Evolutionary conservation across 1,139 yeast genomes (phyloP).

Genomic region (Kodamaea arcana): DNA sequence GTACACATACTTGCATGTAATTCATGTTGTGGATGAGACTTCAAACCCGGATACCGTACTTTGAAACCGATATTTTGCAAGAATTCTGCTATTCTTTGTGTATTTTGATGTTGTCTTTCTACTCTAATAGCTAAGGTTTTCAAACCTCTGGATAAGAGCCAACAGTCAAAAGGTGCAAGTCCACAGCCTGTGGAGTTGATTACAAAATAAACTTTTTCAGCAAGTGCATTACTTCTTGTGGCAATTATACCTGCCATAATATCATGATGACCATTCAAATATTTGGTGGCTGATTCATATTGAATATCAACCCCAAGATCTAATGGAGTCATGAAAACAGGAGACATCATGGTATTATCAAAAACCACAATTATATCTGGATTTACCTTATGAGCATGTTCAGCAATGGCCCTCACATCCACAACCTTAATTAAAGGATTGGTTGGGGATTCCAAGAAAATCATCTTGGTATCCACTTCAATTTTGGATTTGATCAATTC

Average conservation of each 20-base stretch:
- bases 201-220: constrained; percentile 67
- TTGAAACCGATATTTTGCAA: constrained; percentile 57
- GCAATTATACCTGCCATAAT: constrained; percentile 93
- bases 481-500: constrained; percentile 54
- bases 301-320: constrained; percentile 86
- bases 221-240: constrained; percentile 57
- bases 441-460: constrained; percentile 85
- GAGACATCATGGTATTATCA: constrained; percentile 96
- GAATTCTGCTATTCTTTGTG: constrained; percentile 69
- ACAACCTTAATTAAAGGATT: constrained; percentile 87
- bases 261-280: constrained; percentile 90
- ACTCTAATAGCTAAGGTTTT: constrained; percentile 81
- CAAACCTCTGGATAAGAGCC: constrained; percentile 83
- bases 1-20: constrained; percentile 72
- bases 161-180: constrained; percentile 83
- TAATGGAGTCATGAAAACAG: constrained; percentile 77
- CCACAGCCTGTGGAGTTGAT: constrained; percentile 92
- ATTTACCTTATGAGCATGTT: constrained; percentile 60
- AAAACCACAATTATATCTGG: constrained; percentile 76
- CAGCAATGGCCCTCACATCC: constrained; percentile 65
- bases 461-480: constrained; percentile 58
- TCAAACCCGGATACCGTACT: constrained; percentile 82
- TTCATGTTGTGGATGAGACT: constrained; percentile 76
- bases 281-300: constrained; percentile 90
- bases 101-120: constrained; percentile 82